phyloP scores from a whole-genome alignment of 495 filamentous ascomycete genomes.

The Penicillium diatomitis region DNA sequence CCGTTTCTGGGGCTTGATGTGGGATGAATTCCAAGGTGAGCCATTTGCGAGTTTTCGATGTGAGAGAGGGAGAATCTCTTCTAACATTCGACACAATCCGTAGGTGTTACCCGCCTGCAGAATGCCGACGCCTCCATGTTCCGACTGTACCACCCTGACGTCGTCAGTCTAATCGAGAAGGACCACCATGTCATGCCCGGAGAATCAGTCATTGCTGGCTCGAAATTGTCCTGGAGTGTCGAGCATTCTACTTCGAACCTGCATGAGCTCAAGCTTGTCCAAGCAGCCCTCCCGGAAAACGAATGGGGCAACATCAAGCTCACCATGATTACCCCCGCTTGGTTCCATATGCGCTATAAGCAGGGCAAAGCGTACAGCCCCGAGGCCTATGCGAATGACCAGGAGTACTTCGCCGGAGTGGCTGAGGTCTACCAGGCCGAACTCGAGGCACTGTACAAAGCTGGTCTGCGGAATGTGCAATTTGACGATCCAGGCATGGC shows the following conservation, averaged over 20 bases:
- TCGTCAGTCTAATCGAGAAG: slow-evolving; percentile 54
- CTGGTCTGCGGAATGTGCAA: slow-evolving; percentile 55
- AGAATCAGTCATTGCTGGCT: slow-evolving; percentile 55
- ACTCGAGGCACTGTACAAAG: slow-evolving; percentile 50
- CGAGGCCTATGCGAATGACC: slow-evolving; percentile 47
- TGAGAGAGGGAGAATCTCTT: too few relatives aligned
- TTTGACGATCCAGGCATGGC: slow-evolving; percentile 59
- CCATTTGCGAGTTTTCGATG: slow-evolving; percentile 4
- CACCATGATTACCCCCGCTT: slow-evolving; percentile 56
- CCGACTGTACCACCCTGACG: slow-evolving; percentile 61
- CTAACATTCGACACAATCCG: too few relatives aligned
- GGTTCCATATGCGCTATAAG: slow-evolving; percentile 58
- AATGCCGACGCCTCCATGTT: slow-evolving; percentile 49
- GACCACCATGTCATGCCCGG: slow-evolving; percentile 50
- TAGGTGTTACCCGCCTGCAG: slow-evolving; percentile 29
- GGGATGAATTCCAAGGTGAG: slow-evolving; percentile 57
- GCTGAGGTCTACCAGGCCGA: slow-evolving; percentile 52
- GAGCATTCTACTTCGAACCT: slow-evolving; percentile 43
- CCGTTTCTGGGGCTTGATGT: slow-evolving; percentile 51
- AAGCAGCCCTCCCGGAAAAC: slow-evolving; percentile 38
- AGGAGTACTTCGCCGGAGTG: slow-evolving; percentile 53
- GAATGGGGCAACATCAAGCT: slow-evolving; percentile 49
- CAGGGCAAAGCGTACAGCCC: slow-evolving; percentile 47
- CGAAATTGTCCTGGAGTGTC: slow-evolving; percentile 49
- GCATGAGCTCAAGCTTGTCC: slow-evolving; percentile 48